Evolutionary conservation across 352 stramenopile genomes (phyloP).

Genomic region (Phytopythium boreale): DNA sequence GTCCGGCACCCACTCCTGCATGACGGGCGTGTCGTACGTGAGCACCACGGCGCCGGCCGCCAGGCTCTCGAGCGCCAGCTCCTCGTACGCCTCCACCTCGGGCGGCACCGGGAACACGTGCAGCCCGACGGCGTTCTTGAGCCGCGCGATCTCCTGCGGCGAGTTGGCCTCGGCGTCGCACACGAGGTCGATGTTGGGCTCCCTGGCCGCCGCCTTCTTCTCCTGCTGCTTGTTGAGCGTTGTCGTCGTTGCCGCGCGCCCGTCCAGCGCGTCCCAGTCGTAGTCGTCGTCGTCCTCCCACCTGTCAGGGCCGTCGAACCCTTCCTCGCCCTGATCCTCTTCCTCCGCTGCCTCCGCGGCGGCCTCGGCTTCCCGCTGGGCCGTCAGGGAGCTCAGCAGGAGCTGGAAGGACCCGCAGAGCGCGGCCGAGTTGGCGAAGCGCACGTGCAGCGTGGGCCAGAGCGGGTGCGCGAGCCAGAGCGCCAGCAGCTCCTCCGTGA

Average conservation of each 20-base stretch:
- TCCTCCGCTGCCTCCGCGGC: constrained; percentile 21
- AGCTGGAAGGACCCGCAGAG: constrained; percentile 51
- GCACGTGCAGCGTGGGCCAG: constrained; percentile 63
- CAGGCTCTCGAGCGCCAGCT: constrained; percentile 49
- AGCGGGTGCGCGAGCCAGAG: constrained; percentile 54
- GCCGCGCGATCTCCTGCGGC: constrained; percentile 28
- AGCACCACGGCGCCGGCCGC: constrained; percentile 55
- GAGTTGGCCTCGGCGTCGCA: constrained; percentile 46
- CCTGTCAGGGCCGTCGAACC: constrained; percentile 13
- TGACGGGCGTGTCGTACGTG: constrained; percentile 68
- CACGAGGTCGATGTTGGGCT: constrained; percentile 54
- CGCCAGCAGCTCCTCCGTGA: constrained; percentile 56
- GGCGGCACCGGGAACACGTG: constrained; percentile 64
- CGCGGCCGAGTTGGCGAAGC: constrained; percentile 44
- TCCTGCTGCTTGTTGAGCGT: too few relatives aligned
- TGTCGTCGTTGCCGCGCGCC: background rate
- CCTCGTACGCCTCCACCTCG: constrained; percentile 50
- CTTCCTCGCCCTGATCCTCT: constrained; percentile 17
- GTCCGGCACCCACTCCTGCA: constrained; percentile 72
- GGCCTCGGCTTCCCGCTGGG: constrained; percentile 20
- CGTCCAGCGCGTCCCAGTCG: constrained; percentile 1
- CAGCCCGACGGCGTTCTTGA: constrained; percentile 67
- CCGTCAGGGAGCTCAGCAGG: constrained; percentile 41
- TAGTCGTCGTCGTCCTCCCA: constrained; percentile 15
- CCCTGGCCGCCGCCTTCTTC: constrained; percentile 18